Conservation (phyloP, 371 early-diverging fungal species). For the Gilbertella persicaria region DNA sequence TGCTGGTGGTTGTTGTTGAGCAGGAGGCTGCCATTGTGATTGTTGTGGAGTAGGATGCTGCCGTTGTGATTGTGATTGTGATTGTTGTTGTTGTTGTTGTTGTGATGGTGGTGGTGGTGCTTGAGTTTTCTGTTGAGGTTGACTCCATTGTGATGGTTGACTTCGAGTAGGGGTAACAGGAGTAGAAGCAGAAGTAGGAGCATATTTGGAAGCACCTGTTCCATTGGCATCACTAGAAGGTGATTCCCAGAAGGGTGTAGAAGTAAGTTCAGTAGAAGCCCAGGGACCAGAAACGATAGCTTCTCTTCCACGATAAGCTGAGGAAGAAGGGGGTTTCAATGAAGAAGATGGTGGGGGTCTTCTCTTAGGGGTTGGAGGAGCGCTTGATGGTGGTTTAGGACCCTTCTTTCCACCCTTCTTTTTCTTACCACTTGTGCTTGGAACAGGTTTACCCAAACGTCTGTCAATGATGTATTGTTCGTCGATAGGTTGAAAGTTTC, state of each 20-base stretch:
- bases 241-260: slow-evolving; percentile 44
- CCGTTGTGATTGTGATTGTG: neutral
- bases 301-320: slow-evolving; percentile 5
- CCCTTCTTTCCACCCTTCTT: slow-evolving; percentile 17
- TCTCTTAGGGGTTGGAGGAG: slow-evolving; percentile 5
- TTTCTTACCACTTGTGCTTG: slow-evolving; percentile 22
- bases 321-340: slow-evolving; percentile 15
- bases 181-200: slow-evolving; percentile 4
- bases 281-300: slow-evolving; percentile 22
- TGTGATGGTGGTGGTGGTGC: neutral
- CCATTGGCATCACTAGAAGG: slow-evolving; percentile 16
- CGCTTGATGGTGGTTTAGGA: slow-evolving; percentile 6
- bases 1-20: slow-evolving; percentile 1
- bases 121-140: neutral
- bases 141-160: too few relatives aligned
- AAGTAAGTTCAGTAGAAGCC: slow-evolving; percentile 27
- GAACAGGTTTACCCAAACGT: slow-evolving; percentile 37
- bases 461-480: slow-evolving; percentile 42
- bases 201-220: slow-evolving; percentile 19
- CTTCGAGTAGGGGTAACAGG: neutral
- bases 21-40: neutral
- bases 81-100: slow-evolving; percentile 9
- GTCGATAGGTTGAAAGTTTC: slow-evolving; percentile 48
- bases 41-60: neutral
- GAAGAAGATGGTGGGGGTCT: neutral